These are phyloP conservation scores for Saturnispora gosingensis DNA, from an alignment of 805 yeast species.

Conservation along the genomic window DNA sequence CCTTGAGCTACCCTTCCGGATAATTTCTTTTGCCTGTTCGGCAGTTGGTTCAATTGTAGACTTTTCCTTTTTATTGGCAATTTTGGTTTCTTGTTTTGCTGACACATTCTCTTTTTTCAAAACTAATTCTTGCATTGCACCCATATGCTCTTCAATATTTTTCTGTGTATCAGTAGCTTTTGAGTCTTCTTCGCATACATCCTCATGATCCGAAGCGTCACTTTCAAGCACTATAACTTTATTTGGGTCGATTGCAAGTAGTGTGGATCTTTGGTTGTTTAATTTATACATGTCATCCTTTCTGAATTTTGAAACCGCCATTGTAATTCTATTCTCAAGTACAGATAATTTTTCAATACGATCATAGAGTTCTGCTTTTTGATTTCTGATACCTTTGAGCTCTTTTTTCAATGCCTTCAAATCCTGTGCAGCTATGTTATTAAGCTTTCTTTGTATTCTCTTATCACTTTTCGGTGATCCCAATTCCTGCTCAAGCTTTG, in stretches of 20 bases:
- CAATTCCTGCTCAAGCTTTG: neutral
- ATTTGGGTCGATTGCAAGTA: neutral
- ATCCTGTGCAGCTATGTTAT: neutral
- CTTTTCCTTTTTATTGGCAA: neutral
- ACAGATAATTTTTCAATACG: neutral
- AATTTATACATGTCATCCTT: neutral
- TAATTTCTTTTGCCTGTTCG: neutral
- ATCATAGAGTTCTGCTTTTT: neutral
- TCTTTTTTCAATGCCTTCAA: neutral
- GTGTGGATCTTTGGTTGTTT: neutral
- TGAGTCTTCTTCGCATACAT: neutral
- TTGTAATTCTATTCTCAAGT: neutral
- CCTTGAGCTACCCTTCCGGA: neutral
- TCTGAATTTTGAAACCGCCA: neutral
- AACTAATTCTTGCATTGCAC: neutral
- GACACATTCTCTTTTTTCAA: neutral
- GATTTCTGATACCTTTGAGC: neutral
- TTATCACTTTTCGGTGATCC: neutral
- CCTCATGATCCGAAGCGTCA: neutral
- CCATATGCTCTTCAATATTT: neutral
- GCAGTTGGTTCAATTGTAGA: neutral
- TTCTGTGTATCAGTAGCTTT: neutral
- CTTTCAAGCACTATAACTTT: neutral
- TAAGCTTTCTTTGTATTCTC: neutral
- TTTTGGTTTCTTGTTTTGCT: neutral